Conservation (phyloP, 2,329 filamentous ascomycete genomes). For the Cladophialophora yegresii region DNA sequence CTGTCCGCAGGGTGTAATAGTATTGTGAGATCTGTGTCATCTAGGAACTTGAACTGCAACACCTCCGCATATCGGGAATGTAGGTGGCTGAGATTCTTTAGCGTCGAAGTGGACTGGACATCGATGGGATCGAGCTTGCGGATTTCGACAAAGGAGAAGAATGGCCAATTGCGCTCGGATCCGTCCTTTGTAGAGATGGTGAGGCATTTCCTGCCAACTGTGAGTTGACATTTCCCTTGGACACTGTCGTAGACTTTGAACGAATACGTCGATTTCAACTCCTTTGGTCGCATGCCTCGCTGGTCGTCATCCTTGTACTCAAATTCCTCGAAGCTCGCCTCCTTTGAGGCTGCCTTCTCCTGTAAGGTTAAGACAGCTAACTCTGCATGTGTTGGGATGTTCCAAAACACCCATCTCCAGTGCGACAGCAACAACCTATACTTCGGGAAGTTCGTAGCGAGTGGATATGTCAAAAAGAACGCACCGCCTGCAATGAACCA, state of each 20-base stretch:
- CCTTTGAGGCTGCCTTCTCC: conserved; percentile 24
- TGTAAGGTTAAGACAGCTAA: conserved; percentile 30
- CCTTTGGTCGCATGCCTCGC: background rate
- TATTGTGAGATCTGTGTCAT: conserved; percentile 18
- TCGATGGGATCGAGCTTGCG: conserved; percentile 26
- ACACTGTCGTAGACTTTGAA: conserved; percentile 23
- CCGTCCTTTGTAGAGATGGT: background rate
- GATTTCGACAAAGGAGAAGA: conserved; percentile 26
- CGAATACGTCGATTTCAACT: background rate
- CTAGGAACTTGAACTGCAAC: conserved; percentile 21
- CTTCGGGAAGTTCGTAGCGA: conserved; percentile 42
- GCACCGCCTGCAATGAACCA: conserved; percentile 41
- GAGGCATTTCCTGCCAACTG: conserved; percentile 17
- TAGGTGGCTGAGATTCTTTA: conserved; percentile 23
- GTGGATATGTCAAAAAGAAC: conserved; percentile 45
- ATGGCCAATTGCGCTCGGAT: conserved; percentile 11
- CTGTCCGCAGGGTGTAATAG: conserved; percentile 30
- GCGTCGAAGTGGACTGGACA: conserved; percentile 7
- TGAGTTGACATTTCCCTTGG: conserved; percentile 10
- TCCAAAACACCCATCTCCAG: conserved; percentile 45
- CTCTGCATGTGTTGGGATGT: conserved; percentile 43
- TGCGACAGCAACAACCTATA: conserved; percentile 43
- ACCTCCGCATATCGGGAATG: conserved; percentile 17
- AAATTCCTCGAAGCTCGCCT: conserved; percentile 19
- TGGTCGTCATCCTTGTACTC: conserved; percentile 12